Conservation (phyloP, 495 filamentous ascomycete species). For the Aspergillus ellipticus region DNA sequence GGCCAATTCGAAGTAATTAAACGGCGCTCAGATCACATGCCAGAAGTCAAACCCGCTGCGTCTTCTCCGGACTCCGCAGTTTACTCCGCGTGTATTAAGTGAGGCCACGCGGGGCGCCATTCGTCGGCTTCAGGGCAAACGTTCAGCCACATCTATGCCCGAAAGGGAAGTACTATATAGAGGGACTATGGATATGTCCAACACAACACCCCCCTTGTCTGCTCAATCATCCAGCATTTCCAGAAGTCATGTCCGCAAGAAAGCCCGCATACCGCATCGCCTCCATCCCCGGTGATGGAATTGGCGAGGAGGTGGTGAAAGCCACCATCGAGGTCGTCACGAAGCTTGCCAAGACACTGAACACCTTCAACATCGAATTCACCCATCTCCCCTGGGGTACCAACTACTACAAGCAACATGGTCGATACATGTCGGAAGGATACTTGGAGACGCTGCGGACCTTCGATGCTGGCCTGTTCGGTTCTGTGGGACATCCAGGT, state of each 20-base stretch:
- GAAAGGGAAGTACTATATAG: neutral
- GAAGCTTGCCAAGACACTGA: slow-evolving; percentile 37
- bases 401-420: slow-evolving; percentile 48
- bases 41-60: too few species aligned
- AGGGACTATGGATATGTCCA: too few species aligned
- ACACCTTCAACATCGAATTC: slow-evolving; percentile 48
- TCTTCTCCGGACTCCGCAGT: too few species aligned
- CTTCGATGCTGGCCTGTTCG: slow-evolving; percentile 53
- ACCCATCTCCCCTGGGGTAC: slow-evolving; percentile 49
- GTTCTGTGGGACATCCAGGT: slow-evolving; percentile 55
- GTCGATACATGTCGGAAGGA: slow-evolving; percentile 50
- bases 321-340: slow-evolving; percentile 47
- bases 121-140: neutral
- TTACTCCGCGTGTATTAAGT: neutral
- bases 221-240: neutral
- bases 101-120: neutral
- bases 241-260: slow-evolving; percentile 1
- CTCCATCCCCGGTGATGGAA: slow-evolving; percentile 51
- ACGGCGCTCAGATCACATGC: too few species aligned
- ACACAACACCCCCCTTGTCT: too few species aligned
- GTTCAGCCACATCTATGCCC: neutral
- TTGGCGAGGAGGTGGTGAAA: slow-evolving; percentile 49
- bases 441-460: slow-evolving; percentile 47
- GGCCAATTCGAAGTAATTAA: too few species aligned
- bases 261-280: slow-evolving; percentile 40